Evolutionary conservation across 2,329 filamentous ascomycete species (phyloP), one percentile per base, ranked within the genome.

Genomic region (Neoarthrinium moseri): DNA sequence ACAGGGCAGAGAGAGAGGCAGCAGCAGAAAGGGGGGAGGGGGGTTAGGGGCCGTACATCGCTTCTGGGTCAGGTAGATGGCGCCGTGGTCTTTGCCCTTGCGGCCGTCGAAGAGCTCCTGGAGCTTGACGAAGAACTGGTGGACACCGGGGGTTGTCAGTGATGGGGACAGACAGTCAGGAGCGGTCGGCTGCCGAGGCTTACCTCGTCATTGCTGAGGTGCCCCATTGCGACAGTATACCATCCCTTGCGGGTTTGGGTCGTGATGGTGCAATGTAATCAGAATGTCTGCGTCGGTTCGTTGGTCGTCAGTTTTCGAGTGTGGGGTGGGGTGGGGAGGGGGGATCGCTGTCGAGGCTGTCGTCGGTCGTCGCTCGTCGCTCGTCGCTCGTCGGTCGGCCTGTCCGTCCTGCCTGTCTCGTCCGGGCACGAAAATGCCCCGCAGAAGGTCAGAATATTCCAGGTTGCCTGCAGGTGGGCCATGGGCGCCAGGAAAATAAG

Each of bases 21-120:
- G 22, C 3, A 36, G 17, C 12, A 21, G 35, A 29, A 35, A 22
- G 23, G 21, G 34, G 15, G 24, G n/a, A n/a, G 42, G 22, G 26
- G 21, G 27, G 20, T 29, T 17, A 61, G 6, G 13, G 24, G 20
- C 18, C 78, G 51, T 74, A 88, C 86, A 67, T 69, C 87, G 78
- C 64, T 92, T 92, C 62, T 95, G 89, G 42, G 80, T 85, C 48
- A 95, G 73, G 65, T 81, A 85, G 54, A 95, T 74, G 41, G 83
- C 82, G 57, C 87, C 87, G 66, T 90, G 85, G 57, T 86, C 80
- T 63, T 84, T 84, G 59, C 79, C 74, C 60, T 85, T 85, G 51
- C 79, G 79, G 52, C 75, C 66, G 51, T 80, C 74, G 68, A 94
- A 87, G 53, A 92, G 81, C 58, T 83, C 74, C 42, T 73, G 70